phyloP scores from a whole-genome alignment of 495 filamentous ascomycete genomes.

The Oleoguttula mirabilis region DNA sequence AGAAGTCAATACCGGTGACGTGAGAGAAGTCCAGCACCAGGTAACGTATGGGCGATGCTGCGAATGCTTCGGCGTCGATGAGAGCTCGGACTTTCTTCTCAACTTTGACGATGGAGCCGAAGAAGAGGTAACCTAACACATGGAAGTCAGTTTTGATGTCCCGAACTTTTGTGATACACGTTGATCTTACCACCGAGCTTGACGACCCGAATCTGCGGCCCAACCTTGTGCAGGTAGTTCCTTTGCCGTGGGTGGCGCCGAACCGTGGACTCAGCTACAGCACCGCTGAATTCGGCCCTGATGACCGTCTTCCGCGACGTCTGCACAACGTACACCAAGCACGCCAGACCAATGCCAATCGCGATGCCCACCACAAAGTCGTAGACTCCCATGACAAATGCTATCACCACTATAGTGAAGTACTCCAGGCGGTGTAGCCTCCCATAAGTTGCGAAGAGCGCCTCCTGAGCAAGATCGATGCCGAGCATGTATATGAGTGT shows the following conservation, averaged over 20 bases:
- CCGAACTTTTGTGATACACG: slow-evolving; percentile 41
- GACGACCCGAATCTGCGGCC: slow-evolving; percentile 73
- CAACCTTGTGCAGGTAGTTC: slow-evolving; percentile 70
- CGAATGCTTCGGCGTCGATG: slow-evolving; percentile 71
- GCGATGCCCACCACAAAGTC: slow-evolving; percentile 93
- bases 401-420: slow-evolving; percentile 80
- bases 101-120: slow-evolving; percentile 89
- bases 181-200: slow-evolving; percentile 83
- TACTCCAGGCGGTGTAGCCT: slow-evolving; percentile 80
- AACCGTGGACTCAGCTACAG: slow-evolving; percentile 80
- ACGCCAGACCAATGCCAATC: slow-evolving; percentile 81
- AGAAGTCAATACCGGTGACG: slow-evolving; percentile 90
- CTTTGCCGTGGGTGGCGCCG: slow-evolving; percentile 81
- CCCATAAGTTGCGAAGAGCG: slow-evolving; percentile 74
- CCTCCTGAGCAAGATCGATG: slow-evolving; percentile 79
- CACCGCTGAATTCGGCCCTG: slow-evolving; percentile 72
- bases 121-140: slow-evolving; percentile 32
- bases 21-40: slow-evolving; percentile 80
- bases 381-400: slow-evolving; percentile 88
- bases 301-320: slow-evolving; percentile 80
- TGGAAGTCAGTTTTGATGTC: too few species aligned
- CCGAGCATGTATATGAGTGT: slow-evolving; percentile 87
- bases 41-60: slow-evolving; percentile 65
- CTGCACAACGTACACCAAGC: slow-evolving; percentile 79
- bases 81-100: slow-evolving; percentile 73